These are phyloP conservation scores for Galeopsis tetrahit DNA, from an alignment of 257 asterid species.

Conservation along the genomic window DNA sequence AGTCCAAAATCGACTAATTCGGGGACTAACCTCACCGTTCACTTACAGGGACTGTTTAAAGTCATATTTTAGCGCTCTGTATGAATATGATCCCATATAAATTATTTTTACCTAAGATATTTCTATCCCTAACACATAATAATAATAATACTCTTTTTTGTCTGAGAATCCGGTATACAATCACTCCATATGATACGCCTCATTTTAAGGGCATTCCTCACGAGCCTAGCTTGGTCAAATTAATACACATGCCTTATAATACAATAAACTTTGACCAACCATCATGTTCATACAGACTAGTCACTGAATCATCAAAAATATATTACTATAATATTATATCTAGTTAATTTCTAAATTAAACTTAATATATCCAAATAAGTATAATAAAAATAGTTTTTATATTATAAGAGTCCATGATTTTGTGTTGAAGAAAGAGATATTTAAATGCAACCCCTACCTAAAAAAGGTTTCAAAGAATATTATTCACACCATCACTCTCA, in stretches of 20 bases:
- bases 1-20: too few species aligned
- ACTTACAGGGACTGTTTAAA: too few species aligned
- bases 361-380: background rate
- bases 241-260: constrained; percentile 13
- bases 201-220: constrained; percentile 20
- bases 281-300: background rate
- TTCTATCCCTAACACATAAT: background rate
- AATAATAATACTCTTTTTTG: background rate
- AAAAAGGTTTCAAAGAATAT: constrained; percentile 14
- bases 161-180: background rate
- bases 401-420: background rate
- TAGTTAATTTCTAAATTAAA: background rate
- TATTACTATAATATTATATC: background rate
- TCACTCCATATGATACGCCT: constrained; percentile 20
- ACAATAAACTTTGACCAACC: background rate
- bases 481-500: constrained; percentile 33
- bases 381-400: background rate
- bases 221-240: constrained; percentile 15
- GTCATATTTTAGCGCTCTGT: too few species aligned
- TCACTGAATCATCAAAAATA: background rate
- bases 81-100: too few species aligned
- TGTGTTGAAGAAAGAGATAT: background rate
- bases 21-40: too few species aligned
- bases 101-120: too few species aligned
- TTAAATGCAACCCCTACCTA: constrained; percentile 19